A percentile compares a stretch with the other conserved stretches of the same genome.
These are phyloP conservation scores for Amborella trichopoda DNA, from an alignment of 164 flowering plant genomes.

Conservation along the genomic window DNA sequence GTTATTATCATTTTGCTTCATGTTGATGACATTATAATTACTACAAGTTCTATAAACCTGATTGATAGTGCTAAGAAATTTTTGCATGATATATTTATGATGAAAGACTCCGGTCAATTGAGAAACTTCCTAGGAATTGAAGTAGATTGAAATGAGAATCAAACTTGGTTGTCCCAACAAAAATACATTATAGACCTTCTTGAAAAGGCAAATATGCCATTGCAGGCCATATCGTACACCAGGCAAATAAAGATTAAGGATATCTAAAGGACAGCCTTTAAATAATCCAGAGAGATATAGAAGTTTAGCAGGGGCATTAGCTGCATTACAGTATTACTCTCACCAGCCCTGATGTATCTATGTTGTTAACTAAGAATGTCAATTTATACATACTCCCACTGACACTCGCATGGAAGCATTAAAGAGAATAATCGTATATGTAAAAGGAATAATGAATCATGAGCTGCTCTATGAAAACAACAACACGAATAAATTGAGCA, in stretches of 20 bases:
- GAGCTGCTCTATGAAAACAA: not conserved
- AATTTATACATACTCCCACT: not conserved
- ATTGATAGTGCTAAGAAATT: not conserved
- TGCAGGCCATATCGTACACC: not conserved
- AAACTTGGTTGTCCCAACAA: not conserved
- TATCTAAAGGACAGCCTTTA: not conserved
- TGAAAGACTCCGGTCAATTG: not conserved
- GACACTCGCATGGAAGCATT: not conserved
- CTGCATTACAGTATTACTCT: no score
- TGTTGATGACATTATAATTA: constrained; percentile 1
- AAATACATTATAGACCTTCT: not conserved
- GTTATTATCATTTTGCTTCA: not conserved
- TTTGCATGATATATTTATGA: not conserved
- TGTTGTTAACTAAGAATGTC: constrained; percentile 1
- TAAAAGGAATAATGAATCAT: not conserved
- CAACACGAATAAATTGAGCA: not conserved
- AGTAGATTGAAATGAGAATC: not conserved
- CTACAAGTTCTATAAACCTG: not conserved
- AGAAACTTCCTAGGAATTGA: not conserved
- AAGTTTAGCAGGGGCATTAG: not conserved
- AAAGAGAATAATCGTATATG: not conserved
- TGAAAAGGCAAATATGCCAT: not conserved
- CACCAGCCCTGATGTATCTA: not conserved
- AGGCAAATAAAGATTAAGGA: not conserved
- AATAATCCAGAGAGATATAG: not conserved